These are phyloP conservation scores for Micromonas commoda DNA, from an alignment of 139 green algal species.

Conservation along the genomic window DNA sequence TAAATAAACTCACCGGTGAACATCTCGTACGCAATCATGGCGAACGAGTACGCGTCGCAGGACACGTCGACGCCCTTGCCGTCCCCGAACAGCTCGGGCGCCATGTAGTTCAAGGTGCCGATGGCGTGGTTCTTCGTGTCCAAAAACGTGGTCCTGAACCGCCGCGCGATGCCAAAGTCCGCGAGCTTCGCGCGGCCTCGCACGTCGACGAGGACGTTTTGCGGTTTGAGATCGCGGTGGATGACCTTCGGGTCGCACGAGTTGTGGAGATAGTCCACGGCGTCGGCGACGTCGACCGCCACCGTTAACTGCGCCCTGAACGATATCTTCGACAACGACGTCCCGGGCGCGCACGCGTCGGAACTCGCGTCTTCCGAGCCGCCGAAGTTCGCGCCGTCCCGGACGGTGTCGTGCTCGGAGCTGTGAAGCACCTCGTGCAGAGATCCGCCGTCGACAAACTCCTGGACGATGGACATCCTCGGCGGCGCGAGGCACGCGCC, in stretches of 20 bases:
- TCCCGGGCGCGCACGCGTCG: too few species aligned
- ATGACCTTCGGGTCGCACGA: slow-evolving; percentile 26
- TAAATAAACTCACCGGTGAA: background rate
- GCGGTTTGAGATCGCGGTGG: slow-evolving; percentile 44
- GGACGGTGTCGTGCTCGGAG: background rate
- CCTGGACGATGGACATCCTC: slow-evolving; percentile 23
- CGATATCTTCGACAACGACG: too few species aligned
- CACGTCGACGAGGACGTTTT: slow-evolving; percentile 40
- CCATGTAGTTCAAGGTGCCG: slow-evolving; percentile 35
- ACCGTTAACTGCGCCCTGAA: slow-evolving; percentile 18
- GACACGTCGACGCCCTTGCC: background rate
- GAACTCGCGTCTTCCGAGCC: too few species aligned
- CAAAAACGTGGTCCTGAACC: background rate
- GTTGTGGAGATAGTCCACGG: slow-evolving; percentile 34
- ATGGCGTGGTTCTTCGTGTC: background rate
- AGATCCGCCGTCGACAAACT: slow-evolving; percentile 30
- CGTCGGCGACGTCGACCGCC: slow-evolving; percentile 22
- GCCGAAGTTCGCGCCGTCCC: background rate
- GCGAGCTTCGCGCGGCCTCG: slow-evolving; percentile 23
- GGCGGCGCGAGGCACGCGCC: slow-evolving; percentile 24
- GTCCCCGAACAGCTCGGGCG: slow-evolving; percentile 25
- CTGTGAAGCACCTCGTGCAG: slow-evolving; percentile 30
- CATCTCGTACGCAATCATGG: slow-evolving; percentile 22
- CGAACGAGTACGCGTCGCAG: slow-evolving; percentile 34
- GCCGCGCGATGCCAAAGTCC: slow-evolving; percentile 32